Percentiles rank a stretch among this genome's conserved stretches.
Conservation (phyloP, 2,329 filamentous ascomycete species). For the Mycocentrospora acerina region DNA sequence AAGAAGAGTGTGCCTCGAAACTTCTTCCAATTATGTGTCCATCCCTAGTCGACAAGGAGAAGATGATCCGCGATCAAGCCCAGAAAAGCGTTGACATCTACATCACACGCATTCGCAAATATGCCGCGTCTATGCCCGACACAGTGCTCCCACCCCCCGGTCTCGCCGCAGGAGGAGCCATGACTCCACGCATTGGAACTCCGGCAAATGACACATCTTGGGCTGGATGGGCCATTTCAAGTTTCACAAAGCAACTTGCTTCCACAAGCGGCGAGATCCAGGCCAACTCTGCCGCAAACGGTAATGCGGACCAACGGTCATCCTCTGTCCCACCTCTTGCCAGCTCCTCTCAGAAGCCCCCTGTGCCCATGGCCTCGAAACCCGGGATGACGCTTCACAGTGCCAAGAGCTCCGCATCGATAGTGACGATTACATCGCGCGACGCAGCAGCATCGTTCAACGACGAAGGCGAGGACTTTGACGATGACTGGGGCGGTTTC, state of each 20-base stretch:
- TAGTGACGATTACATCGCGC: slow-evolving; percentile 31
- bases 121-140: slow-evolving; percentile 75
- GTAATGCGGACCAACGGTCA: slow-evolving; percentile 49
- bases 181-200: slow-evolving; percentile 74
- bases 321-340: slow-evolving; percentile 51
- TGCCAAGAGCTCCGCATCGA: slow-evolving; percentile 26
- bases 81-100: slow-evolving; percentile 87
- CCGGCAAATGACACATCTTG: slow-evolving; percentile 71
- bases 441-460: slow-evolving; percentile 54
- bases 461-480: slow-evolving; percentile 59
- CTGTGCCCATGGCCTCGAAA: slow-evolving; percentile 46
- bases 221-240: slow-evolving; percentile 98
- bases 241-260: slow-evolving; percentile 92
- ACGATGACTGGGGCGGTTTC: slow-evolving; percentile 74
- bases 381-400: slow-evolving; percentile 34
- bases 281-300: slow-evolving; percentile 41
- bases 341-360: slow-evolving; percentile 54
- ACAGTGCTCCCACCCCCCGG: slow-evolving; percentile 68
- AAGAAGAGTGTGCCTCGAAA: slow-evolving; percentile 84
- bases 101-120: slow-evolving; percentile 78
- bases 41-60: slow-evolving; percentile 89
- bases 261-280: slow-evolving; percentile 85
- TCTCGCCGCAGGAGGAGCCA: slow-evolving; percentile 48
- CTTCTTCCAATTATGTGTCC: slow-evolving; percentile 84
- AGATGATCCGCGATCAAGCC: slow-evolving; percentile 87